Conservation (phyloP, 2,329 filamentous ascomycete genomes). For the Gaeumannomyces tritici region DNA sequence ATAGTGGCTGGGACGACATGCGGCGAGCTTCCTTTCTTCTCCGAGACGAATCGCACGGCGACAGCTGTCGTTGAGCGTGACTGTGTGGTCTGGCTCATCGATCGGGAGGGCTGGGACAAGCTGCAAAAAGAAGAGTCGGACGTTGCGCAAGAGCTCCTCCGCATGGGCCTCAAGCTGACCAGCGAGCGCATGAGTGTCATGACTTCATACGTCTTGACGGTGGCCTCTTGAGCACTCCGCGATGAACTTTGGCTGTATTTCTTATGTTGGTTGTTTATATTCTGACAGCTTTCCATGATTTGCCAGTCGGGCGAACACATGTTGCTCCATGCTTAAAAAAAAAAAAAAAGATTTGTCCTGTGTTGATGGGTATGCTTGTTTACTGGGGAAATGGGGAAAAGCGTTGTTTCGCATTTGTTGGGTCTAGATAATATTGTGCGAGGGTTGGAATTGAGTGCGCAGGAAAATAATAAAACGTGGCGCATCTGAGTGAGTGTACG, state of each 20-base stretch:
- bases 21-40: conserved; percentile 93
- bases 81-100: conserved; percentile 75
- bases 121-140: conserved; percentile 66
- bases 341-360: too few relatives aligned
- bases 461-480: too few relatives aligned
- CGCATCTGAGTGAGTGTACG: too few relatives aligned
- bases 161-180: conserved; percentile 84
- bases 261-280: not conserved
- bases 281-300: not conserved
- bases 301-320: not conserved
- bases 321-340: too few relatives aligned
- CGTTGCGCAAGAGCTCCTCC: conserved; percentile 74
- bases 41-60: conserved; percentile 76
- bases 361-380: too few relatives aligned
- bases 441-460: too few relatives aligned
- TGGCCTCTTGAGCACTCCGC: conserved; percentile 27
- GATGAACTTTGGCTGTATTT: not conserved
- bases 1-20: conserved; percentile 93
- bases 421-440: too few relatives aligned
- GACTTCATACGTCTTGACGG: conserved; percentile 44
- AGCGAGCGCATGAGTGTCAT: conserved; percentile 77
- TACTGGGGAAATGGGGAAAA: not conserved
- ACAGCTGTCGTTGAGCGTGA: conserved; percentile 77
- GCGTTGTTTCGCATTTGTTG: too few relatives aligned
- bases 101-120: conserved; percentile 58